Conservation (phyloP, 2,329 filamentous ascomycete genomes). For the Pseudogymnoascus destructans region DNA sequence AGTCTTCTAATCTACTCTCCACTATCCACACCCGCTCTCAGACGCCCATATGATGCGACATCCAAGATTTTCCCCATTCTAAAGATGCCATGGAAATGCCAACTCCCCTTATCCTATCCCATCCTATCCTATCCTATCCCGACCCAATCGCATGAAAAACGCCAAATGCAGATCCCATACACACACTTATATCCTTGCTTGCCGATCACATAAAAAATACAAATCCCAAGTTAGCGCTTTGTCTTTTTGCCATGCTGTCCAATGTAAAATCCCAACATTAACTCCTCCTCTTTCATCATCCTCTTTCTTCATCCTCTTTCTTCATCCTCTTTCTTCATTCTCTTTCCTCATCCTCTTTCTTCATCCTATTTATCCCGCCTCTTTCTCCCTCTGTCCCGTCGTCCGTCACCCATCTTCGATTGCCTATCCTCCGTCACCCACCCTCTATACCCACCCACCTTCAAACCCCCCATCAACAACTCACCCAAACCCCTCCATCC, state of each 20-base stretch:
- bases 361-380: background rate
- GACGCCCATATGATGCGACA: background rate
- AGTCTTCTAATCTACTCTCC: background rate
- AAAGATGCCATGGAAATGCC: background rate
- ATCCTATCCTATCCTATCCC: background rate
- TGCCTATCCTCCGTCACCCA: background rate
- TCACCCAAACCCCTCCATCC: background rate
- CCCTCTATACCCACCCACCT: slow-evolving; percentile 11
- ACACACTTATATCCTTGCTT: background rate
- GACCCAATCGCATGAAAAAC: background rate
- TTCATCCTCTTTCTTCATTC: background rate
- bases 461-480: background rate
- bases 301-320: background rate
- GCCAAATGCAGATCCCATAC: background rate
- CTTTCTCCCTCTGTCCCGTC: background rate
- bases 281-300: slow-evolving; percentile 6
- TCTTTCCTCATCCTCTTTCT: too few relatives aligned
- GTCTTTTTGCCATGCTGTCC: background rate
- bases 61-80: background rate
- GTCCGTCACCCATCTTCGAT: too few relatives aligned
- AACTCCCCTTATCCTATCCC: background rate
- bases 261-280: background rate
- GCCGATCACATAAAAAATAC: background rate
- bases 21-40: background rate
- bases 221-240: background rate